These are phyloP conservation scores for Fusarium xyrophilum DNA, from an alignment of 2,329 filamentous ascomycete species.

Conservation along the genomic window DNA sequence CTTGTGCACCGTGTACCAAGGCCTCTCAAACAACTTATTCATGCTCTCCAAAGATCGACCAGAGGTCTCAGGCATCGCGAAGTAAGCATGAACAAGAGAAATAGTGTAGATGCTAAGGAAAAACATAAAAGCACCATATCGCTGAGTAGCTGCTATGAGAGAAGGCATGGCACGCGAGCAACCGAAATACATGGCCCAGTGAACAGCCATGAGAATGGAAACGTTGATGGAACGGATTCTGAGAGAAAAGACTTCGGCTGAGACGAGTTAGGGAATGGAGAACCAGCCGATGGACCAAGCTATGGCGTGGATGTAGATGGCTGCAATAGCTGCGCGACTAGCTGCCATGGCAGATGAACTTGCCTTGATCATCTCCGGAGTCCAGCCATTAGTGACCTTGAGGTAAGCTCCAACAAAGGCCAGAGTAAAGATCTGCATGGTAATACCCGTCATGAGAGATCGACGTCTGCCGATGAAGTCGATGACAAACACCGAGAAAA, in stretches of 20 bases:
- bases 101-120: constrained; percentile 41
- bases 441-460: constrained; percentile 46
- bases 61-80: constrained; percentile 45
- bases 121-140: constrained; percentile 44
- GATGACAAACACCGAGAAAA: constrained; percentile 43
- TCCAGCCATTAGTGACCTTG: constrained; percentile 40
- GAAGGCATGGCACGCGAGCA: constrained; percentile 47
- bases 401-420: constrained; percentile 44
- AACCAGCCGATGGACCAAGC: constrained; percentile 58
- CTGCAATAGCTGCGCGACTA: constrained; percentile 50
- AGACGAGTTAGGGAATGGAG: constrained; percentile 54
- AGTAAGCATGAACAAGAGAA: constrained; percentile 44
- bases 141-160: constrained; percentile 43
- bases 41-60: constrained; percentile 43
- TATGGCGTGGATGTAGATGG: constrained; percentile 53
- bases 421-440: constrained; percentile 43
- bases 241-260: constrained; percentile 53
- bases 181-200: constrained; percentile 49
- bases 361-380: constrained; percentile 17
- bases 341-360: constrained; percentile 40
- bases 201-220: constrained; percentile 53
- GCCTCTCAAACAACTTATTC: constrained; percentile 41
- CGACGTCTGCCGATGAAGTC: constrained; percentile 44
- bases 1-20: constrained; percentile 43
- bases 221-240: constrained; percentile 51